Evolutionary conservation across 208 protist genomes (phyloP), one percentile per base, ranked within the genome.

Genomic region (Leishmania major): DNA sequence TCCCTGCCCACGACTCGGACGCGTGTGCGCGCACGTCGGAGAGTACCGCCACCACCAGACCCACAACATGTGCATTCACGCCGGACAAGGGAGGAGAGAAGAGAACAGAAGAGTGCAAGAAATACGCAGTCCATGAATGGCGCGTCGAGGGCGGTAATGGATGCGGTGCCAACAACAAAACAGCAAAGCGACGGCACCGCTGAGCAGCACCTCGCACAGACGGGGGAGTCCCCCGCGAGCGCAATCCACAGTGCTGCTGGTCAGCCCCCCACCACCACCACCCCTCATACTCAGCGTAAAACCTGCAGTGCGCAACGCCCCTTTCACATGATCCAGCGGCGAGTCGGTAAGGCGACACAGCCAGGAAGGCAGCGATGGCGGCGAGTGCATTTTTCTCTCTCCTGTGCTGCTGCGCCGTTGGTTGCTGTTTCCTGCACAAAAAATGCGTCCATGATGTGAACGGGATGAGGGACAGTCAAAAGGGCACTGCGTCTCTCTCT

Each of bases 91-190:
- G 66, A 71, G 8, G 8, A 31, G 1, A 55, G 57, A 81, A 81
- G n/a, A 86, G 67, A 43, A 43, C 10, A 55, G 49, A 81, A 81
- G n/a, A 86, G 40, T 19, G 40, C 3, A 17, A 69, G 15, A 69
- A 40, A 8, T 13, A 22, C 31, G 31, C 15, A 40, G 28, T 25
- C 60, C 31, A n/a, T 37, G 13, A 31, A 67, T 4, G n/a, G 60
- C 60, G 31, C 60, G 60, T 67, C 60, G n/a, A 37, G 8, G 31
- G 60, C 10, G 13, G 11, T 37, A 4, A 37, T 40, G 13, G 1
- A 67, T 17, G n/a, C 25, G n/a, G 13, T 5, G n/a, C 10, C 1
- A 31, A 13, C n/a, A 37, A 67, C 60, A 67, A 19, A 37, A 7
- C 60, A 67, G 60, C 60, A 67, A 19, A 7, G n/a, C n/a, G 28